These are phyloP conservation scores for Chalciporus sphaerocephalus DNA, from an alignment of 768 basidiomycete genomes.

Conservation along the genomic window DNA sequence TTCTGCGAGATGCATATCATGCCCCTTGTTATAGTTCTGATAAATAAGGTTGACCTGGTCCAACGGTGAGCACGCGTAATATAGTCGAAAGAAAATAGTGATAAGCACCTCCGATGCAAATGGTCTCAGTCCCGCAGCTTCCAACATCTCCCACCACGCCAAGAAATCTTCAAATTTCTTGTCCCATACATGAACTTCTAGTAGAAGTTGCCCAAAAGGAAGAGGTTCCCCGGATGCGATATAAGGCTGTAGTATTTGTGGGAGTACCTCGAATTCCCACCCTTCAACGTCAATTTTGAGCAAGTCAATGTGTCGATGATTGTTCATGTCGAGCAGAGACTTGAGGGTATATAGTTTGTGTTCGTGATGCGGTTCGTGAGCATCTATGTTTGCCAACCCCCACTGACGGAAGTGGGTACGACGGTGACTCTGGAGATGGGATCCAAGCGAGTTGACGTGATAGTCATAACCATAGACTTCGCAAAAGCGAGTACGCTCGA, in stretches of 20 bases:
- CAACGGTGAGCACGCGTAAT: constrained; percentile 2
- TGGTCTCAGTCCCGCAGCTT: constrained; percentile 43
- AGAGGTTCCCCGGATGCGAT: constrained; percentile 34
- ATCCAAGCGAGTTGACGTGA: constrained; percentile 32
- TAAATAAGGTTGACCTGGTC: constrained; percentile 54
- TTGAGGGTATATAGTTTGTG: constrained; percentile 44
- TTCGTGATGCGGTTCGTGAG: constrained; percentile 28
- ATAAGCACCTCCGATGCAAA: constrained; percentile 41
- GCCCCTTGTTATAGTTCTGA: constrained; percentile 49
- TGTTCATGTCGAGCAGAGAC: constrained; percentile 42
- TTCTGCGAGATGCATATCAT: constrained; percentile 47
- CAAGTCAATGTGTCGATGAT: constrained; percentile 37
- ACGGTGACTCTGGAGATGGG: constrained; percentile 29
- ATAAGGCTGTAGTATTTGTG: constrained; percentile 37
- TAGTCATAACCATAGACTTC: constrained; percentile 62
- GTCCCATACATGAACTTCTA: constrained; percentile 42
- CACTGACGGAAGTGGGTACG: constrained; percentile 43
- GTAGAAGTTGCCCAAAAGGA: constrained; percentile 45
- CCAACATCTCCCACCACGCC: constrained; percentile 45
- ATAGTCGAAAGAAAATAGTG: not conserved
- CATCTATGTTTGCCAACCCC: constrained; percentile 38
- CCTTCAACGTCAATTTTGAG: constrained; percentile 48
- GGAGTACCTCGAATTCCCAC: constrained; percentile 43
- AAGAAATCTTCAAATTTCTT: constrained; percentile 36
- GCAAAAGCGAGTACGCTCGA: constrained; percentile 45